Evolutionary conservation across 345 rosid species (phyloP), one percentile per base, ranked within the genome.

Genomic region (Punica granatum): DNA sequence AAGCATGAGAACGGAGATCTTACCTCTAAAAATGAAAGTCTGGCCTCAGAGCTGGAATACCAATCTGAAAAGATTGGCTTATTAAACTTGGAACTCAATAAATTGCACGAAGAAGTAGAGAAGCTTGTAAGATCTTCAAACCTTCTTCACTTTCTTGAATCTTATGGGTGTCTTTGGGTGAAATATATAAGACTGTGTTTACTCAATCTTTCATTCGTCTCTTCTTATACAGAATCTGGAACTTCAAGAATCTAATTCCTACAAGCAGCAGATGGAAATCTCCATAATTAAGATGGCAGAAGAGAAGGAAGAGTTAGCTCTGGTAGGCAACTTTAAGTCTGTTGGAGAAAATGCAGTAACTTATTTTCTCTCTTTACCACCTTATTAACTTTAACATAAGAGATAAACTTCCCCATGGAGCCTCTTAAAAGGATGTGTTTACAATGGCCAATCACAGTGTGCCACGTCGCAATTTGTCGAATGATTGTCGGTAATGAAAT

Each of bases 291-390:
- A 75, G 60, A 71, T 87, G 82, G 76, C 76, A 74, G 85, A 85
- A 79, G 96, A 90, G 75, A 90, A 90, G 83, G 96, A 93, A 71
- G 97, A 90, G 72, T 81, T 93, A 68, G 97, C 96, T 68, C 80
- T 87, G 96, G 98, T 93, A 82, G 48, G 32, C 68, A 65, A 59
- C 60, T 23, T 46, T 64, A 26, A 49, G 21, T 59, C 43, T 66
- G 34, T 18, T 60, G 60, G 19, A 43, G 26, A 18, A 42, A 39
- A 21, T n/a, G 23, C n/a, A 4, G 18, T 19, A 35, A 72, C 30
- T 15, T 33, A 15, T 61, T 12, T 18, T 36, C 30, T 14, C 8
- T 30, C 26, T 65, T 18, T 26, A 3, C 34, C 1, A 3, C 19
- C 35, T 18, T 28, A 53, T 34, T 48, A 49, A 42, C 42, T 66